A percentile compares a stretch with the other conserved stretches of the same genome.
Evolutionary conservation across 768 basidiomycete species (phyloP).

Genomic region (Podaxis sp.): DNA sequence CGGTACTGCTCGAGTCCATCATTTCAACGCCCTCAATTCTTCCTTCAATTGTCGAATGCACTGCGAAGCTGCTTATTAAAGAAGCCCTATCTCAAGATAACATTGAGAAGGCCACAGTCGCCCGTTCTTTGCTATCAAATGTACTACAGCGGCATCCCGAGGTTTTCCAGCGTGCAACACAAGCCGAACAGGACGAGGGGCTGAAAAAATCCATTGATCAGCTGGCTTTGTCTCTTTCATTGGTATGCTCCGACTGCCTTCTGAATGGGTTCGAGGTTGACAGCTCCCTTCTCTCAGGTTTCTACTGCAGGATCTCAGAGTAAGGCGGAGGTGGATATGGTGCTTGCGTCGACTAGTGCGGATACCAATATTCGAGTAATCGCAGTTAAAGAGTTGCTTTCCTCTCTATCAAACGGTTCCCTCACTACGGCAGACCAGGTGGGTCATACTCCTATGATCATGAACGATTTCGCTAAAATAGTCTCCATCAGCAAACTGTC

Average conservation of each 20-base stretch:
- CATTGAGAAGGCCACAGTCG: conserved; percentile 13
- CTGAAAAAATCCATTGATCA: conserved; percentile 44
- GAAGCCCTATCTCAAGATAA: conserved; percentile 22
- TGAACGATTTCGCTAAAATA: not conserved
- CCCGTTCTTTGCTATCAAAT: conserved; percentile 44
- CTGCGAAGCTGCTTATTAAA: conserved; percentile 25
- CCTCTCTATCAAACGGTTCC: conserved; percentile 23
- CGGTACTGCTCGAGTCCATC: conserved; percentile 32
- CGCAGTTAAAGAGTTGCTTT: conserved; percentile 56
- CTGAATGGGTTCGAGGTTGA: not conserved
- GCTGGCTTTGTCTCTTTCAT: conserved; percentile 53
- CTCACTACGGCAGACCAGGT: conserved; percentile 40
- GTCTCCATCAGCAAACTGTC: conserved; percentile 43
- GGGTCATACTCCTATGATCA: conserved; percentile 12
- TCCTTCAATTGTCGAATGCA: conserved; percentile 25
- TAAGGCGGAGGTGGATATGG: conserved; percentile 29
- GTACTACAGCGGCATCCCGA: conserved; percentile 65
- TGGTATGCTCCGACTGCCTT: conserved; percentile 32
- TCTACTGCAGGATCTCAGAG: not conserved
- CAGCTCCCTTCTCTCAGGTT: not conserved
- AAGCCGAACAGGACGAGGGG: conserved; percentile 30
- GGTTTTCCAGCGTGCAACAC: conserved; percentile 38
- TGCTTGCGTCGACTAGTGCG: conserved; percentile 56
- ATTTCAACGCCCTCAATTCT: conserved; percentile 31
- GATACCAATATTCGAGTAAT: conserved; percentile 54